Evolutionary conservation across 805 yeast species (phyloP), one percentile per base, ranked within the genome.

Genomic region (Cyberlindnera xylosilytica): DNA sequence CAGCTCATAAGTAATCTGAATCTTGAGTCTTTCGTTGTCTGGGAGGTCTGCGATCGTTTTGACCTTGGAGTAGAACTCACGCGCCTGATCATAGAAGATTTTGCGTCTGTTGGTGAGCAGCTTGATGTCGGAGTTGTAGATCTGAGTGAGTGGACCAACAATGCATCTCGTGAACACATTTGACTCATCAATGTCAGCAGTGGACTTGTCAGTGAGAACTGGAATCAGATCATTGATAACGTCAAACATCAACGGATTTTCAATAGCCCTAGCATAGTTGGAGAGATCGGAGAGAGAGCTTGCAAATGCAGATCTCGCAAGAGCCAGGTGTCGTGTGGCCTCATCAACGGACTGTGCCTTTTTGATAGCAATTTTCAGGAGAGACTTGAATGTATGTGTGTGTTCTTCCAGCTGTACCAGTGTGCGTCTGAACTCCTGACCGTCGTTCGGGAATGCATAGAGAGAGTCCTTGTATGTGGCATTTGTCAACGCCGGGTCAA

Each of bases 1-100:
- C 1, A 71, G 51, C 44, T 74, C 78, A 51, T 69, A 74, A 1
- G 49, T 38, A 6, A 44, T 28, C 47, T 39, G 69, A 62, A 22
- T 69, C 52, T 46, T 68, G 66, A 18, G 45, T 40, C 16, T 71
- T 49, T 18, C 65, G 52, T 46, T 65, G 66, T 64, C 64, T 64
- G 37, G 65, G 12, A 15, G 11, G 17, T 28, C n/a, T n/a, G 15
- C 24, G 19, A 24, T 18, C 11, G 30, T 20, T 13, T 28, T 5
- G 10, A 35, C 23, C 16, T 24, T 11, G 4, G 34, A 15, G 26
- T 51, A 44, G 35, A 43, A 48, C 9, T 44, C 46, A 18, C 28
- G 31, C 1, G 45, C 20, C 15, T 44, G 46, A 27, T 47, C 50
- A 27, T 44, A 23, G 35, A 46, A 53, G 7, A 43, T 10, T 20